Base-by-base conservation (phyloP, 2,329 filamentous ascomycete species). In the Xylaria sp. region DNA sequence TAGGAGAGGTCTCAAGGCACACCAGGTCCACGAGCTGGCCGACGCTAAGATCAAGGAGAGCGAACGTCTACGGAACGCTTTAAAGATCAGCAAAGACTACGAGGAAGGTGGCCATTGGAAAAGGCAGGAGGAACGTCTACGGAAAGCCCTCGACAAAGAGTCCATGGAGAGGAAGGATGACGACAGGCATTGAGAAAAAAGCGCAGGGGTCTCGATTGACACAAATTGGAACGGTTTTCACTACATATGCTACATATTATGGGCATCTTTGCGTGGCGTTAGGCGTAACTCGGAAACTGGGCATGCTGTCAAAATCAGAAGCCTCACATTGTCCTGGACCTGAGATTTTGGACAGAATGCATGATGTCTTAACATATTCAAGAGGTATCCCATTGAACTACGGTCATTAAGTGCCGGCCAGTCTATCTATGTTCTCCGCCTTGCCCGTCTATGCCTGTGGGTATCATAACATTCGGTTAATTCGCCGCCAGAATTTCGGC, bases 41-140 rank as follows among this genome's bases (percentile, higher is more conserved):
- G 92, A 96, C 76, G 96, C 95, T 68, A 99, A 99, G 87, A 95
- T 97, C 74, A 92, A 93, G 79, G 96, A 99, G 86, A 97, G 92
- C 80, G 94, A 98, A 82, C 88, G 92, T 75, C 83, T 99, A 79
- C 85, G 95, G 72, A 92, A 86, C 80, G 96, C 96, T 7, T 84
- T 99, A 73, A 94, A 94, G 59, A 97, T 98, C 76, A 90, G 90
- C 77, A 90, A 91, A 77, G 87, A 95, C 79, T 96, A 96, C 75
- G 90, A 95, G 77, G 93, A 97, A 80, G 94, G 93, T 6, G 88
- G 90, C 59, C 92, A 97, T 79, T 96, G 93, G 92, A 90, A 88
- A 82, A 90, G 89, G 71, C 92, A 97, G 79, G 93, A 96, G 77
- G 92, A 95, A 80, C 85, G 90, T 69, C 64, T 86, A 59, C 82